Evolutionary conservation across 805 yeast species (phyloP), one percentile per base, ranked within the genome.

Genomic region (Candida andamanensis): DNA sequence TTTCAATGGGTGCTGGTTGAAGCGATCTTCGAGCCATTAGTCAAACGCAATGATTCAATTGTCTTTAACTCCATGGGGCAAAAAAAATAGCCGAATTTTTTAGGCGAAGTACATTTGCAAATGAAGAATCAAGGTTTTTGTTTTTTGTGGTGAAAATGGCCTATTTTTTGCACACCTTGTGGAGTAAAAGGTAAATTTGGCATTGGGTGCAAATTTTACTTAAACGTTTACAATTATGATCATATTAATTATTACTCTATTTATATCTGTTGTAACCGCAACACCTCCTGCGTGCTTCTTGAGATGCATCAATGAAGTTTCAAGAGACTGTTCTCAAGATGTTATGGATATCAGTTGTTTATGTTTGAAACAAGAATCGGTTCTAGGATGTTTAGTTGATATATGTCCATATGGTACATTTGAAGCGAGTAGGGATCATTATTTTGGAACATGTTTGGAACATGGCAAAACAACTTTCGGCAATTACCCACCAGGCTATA

Each of bases 271-370:
- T 6, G 20, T 17, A 5, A 15, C 23, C 10, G 65, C 70, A 14
- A 67, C 74, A 0, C 75, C 76, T 3, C 78, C 76, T 7, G 74
- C 75, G 7, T 72, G 78, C 41, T 64, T 69, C 40, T 41, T 70
- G 13, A 42, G 63, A 22, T 72, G 78, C 45, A 40, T 66, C 24
- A 57, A 56, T 33, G 59, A 49, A 14, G 47, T 68, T 5, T 41
- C 74, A 9, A 47, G 48, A 17, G 36, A 51, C 39, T 67, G 74
- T 40, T 49, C 50, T 3, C 29, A 32, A 2, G 41, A 33, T 4
- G 67, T 58, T 20, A 32, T 45, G 3, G 72, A 70, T 46, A 37
- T 69, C 30, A 46, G 49, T 8, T 63, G 73, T 38, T 34, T 69
- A 33, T 69, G 75, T 44, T 46, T 48, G 14, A 54, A 53, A 24